Percentiles rank a stretch among this genome's conserved stretches.
These are phyloP conservation scores for Leccinum subrobustum DNA, from an alignment of 1,284 basidiomycete genomes.

Conservation along the genomic window DNA sequence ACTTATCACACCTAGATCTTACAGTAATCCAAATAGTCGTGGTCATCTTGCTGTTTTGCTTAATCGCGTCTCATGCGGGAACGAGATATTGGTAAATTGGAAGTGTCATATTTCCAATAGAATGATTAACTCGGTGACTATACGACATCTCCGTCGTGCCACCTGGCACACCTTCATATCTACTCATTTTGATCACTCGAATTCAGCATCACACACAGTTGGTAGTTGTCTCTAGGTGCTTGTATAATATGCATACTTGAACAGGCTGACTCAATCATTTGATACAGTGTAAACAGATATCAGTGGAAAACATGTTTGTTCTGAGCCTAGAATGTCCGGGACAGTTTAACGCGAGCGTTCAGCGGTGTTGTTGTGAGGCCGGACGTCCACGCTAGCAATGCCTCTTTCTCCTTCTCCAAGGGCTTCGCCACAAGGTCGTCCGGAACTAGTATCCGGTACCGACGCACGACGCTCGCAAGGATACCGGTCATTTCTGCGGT, in stretches of 20 bases:
- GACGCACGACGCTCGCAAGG: conserved; percentile 31
- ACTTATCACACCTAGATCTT: conserved; percentile 57
- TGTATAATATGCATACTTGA: not conserved
- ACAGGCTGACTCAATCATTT: not conserved
- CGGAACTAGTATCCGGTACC: conserved; percentile 33
- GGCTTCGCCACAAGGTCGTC: conserved; percentile 30
- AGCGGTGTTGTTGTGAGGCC: conserved; percentile 33
- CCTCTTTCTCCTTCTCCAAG: conserved; percentile 28
- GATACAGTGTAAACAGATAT: not conserved
- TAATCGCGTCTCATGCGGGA: conserved; percentile 27
- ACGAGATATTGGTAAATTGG: conserved; percentile 1
- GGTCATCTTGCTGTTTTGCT: conserved; percentile 23
- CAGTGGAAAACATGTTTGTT: not conserved
- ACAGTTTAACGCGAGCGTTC: conserved; percentile 24
- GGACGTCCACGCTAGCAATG: conserved; percentile 33
- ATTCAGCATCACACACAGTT: not conserved
- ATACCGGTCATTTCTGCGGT: conserved; percentile 29
- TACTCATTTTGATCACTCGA: not conserved
- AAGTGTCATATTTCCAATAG: not conserved
- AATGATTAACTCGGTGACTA: not conserved
- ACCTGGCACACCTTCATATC: not conserved
- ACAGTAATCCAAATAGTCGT: too few relatives aligned
- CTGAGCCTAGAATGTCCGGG: conserved; percentile 11
- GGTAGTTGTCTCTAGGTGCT: not conserved
- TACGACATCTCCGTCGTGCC: not conserved